Evolutionary conservation across 306 rosid genomes (phyloP), one percentile per base, ranked within the genome.

Genomic region (Quercus agrifolia): DNA sequence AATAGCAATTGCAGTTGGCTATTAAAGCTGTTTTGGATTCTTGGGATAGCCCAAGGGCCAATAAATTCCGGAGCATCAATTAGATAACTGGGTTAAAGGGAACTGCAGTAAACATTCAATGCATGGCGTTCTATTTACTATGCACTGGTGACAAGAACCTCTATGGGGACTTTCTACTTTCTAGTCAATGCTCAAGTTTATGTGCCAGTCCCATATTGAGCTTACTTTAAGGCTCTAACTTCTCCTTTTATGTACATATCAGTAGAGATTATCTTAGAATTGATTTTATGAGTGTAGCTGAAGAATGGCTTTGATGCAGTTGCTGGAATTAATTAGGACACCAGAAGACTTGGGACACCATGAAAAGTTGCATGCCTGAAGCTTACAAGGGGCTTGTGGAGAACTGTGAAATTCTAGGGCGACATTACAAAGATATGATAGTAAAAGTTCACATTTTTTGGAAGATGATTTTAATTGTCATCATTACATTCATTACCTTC

Each of bases 391-490:
- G 93, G 84, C 97, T 95, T 67, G 90, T 74, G 75, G 91, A 95
- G 87, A 95, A 95, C 75, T 95, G 97, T 82, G 87, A 89, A 86
- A 89, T 95, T 85, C 90, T 93, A 62, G 99, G 89, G 89, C 62
- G 84, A 41, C 99, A 95, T 87, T 95, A 95, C 91, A 95, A 88
- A 88, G 96, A 93, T 82, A 95, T 95, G 99, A 95, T 91, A 94
- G 99, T 95, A 84, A 83, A 35, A 75, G 5, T 78, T 61, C 25
- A 5, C 23, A 33, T 63, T 13, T 18, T 31, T 18, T 38, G 20
- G 75, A 56, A 13, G 28, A 66, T 74, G 46, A 77, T n/a, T 62
- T 10, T 4, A 9, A 41, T 71, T 21, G 18, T 80, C 51, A 59
- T 49, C 58, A 13, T 58, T 12, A 15, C 23, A 30, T 30, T 30